A percentile compares a stretch with the other conserved stretches of the same genome.
Evolutionary conservation across 2,329 filamentous ascomycete genomes (phyloP).

Genomic region (Xylaria multiplex): DNA sequence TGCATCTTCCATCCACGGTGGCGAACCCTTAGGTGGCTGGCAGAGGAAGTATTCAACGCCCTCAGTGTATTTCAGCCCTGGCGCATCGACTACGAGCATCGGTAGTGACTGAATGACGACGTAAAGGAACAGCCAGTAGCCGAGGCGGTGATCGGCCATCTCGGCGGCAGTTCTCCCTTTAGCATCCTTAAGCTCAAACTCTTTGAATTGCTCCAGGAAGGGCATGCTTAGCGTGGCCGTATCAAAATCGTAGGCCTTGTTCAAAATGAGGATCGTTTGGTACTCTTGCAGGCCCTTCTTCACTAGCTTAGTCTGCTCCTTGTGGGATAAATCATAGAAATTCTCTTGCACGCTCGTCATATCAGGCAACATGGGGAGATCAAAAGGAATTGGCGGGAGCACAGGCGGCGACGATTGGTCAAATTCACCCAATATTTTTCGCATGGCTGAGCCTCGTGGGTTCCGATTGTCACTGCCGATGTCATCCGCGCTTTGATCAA

Average conservation of each 20-base stretch:
- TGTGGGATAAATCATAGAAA: constrained; percentile 71
- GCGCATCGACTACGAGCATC: constrained; percentile 80
- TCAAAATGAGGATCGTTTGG: constrained; percentile 80
- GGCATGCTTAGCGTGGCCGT: constrained; percentile 66
- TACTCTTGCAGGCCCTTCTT: constrained; percentile 78
- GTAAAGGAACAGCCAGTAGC: constrained; percentile 85
- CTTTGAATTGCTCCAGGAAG: constrained; percentile 75
- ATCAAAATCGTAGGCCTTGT: constrained; percentile 83
- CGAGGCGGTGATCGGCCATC: constrained; percentile 75
- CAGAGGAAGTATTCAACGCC: constrained; percentile 86
- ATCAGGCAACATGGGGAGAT: constrained; percentile 80
- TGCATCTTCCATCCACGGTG: constrained; percentile 77
- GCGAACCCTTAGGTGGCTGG: constrained; percentile 75
- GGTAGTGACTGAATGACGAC: constrained; percentile 80
- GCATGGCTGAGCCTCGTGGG: constrained; percentile 74
- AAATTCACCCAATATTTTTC: constrained; percentile 85
- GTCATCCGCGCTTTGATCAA: constrained; percentile 70
- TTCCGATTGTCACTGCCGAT: constrained; percentile 65
- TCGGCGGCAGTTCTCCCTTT: constrained; percentile 72
- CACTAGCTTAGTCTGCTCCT: constrained; percentile 78
- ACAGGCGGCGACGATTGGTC: constrained; percentile 91
- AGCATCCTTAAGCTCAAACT: constrained; percentile 76
- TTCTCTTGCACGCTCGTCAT: constrained; percentile 73
- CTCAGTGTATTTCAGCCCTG: constrained; percentile 73
- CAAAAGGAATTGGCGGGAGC: constrained; percentile 89